Evolutionary conservation across 192 early-diverging fungal species (phyloP).

Genomic region (Coemansia sp.): DNA sequence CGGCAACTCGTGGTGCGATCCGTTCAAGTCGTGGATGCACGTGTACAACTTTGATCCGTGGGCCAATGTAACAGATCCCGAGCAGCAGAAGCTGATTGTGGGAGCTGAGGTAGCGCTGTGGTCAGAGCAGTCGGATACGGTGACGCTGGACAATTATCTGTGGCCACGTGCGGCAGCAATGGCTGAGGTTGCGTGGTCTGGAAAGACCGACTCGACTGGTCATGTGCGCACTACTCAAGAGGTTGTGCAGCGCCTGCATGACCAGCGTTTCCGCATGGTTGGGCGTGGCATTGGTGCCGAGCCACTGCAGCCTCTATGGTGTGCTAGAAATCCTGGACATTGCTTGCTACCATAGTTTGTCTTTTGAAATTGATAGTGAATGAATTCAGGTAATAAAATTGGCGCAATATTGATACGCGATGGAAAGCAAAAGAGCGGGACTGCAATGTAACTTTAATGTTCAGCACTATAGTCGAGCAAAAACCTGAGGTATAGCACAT

Average conservation of each 20-base stretch:
- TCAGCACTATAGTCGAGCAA: no score
- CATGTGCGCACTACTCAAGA: slow-evolving; percentile 59
- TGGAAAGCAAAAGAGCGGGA: no score
- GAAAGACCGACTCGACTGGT: slow-evolving; percentile 55
- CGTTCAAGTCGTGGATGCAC: slow-evolving; percentile 74
- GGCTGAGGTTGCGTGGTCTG: slow-evolving; percentile 72
- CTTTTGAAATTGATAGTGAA: no score
- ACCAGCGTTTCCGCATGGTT: slow-evolving; percentile 72
- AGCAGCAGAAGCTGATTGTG: slow-evolving; percentile 60
- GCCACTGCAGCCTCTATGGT: slow-evolving; percentile 76
- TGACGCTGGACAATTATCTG: slow-evolving; percentile 60
- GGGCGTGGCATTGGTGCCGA: slow-evolving; percentile 65
- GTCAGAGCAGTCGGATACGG: slow-evolving; percentile 66
- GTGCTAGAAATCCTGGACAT: slow-evolving; percentile 60
- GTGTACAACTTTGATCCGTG: slow-evolving; percentile 68
- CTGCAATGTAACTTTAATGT: no score
- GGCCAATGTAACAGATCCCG: slow-evolving; percentile 54
- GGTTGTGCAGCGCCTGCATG: slow-evolving; percentile 65
- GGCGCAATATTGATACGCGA: no score
- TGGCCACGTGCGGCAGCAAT: slow-evolving; percentile 71
- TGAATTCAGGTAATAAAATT: no score
- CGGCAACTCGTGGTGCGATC: slow-evolving; percentile 73
- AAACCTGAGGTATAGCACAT: no score
- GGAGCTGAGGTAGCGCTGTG: slow-evolving; percentile 71
- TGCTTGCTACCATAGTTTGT: slow-evolving; percentile 36